These are phyloP conservation scores for Elaeis guineensis DNA, from an alignment of 176 grass and related monocot genomes.

Conservation along the genomic window DNA sequence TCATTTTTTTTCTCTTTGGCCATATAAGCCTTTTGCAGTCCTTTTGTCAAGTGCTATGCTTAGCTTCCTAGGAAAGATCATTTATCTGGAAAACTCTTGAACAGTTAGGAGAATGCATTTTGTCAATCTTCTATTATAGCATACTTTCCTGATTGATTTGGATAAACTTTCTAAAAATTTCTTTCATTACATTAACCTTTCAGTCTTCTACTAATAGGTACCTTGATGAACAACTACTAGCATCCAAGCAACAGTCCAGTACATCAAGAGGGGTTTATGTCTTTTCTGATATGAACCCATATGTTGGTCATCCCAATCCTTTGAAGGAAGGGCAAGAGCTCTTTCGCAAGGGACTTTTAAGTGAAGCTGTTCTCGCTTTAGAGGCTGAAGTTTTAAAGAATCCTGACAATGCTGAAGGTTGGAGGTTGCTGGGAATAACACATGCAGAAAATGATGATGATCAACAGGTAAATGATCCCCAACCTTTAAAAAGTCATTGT, in stretches of 20 bases:
- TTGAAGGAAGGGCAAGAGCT: constrained; percentile 95
- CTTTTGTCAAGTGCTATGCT: too few species aligned
- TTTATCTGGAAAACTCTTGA: too few species aligned
- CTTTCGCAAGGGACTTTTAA: constrained; percentile 91
- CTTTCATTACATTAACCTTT: constrained; percentile 9
- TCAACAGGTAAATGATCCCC: constrained; percentile 56
- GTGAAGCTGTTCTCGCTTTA: constrained; percentile 98
- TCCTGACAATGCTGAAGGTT: constrained; percentile 91
- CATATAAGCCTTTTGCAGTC: too few species aligned
- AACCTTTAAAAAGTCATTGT: too few species aligned
- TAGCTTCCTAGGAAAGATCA: too few species aligned
- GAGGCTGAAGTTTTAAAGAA: constrained; percentile 98
- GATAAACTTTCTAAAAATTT: neutral
- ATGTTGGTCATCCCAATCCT: constrained; percentile 97
- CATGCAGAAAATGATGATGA: constrained; percentile 99
- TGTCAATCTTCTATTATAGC: too few species aligned
- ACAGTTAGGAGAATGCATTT: too few species aligned
- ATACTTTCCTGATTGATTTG: too few species aligned
- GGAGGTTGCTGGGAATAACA: constrained; percentile 92
- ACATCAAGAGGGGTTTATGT: constrained; percentile 81
- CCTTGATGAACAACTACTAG: constrained; percentile 37
- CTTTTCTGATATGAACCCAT: constrained; percentile 87
- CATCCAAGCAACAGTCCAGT: constrained; percentile 47
- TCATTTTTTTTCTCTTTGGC: too few species aligned
- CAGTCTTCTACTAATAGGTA: constrained; percentile 35